Base-by-base conservation (phyloP, 176 grass and related monocot species). In the Elaeis guineensis region DNA sequence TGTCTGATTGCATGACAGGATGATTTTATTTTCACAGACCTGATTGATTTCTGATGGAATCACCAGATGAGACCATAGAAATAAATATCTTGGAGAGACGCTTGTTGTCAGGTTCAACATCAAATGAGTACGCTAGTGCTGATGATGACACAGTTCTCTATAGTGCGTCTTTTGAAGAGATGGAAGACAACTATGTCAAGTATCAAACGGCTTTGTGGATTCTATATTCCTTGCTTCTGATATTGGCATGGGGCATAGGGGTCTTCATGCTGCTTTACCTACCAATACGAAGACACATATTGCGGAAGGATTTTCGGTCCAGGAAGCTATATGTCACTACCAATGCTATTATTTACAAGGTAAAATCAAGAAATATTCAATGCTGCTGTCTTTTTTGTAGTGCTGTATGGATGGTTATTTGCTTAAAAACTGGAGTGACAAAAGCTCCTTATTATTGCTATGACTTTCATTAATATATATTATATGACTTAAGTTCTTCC, bases 161-260 rank as follows among this genome's bases (percentile, higher is more conserved):
- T 67, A 54, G 50, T 48, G 83, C 74, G 44, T 84, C 89, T 12
- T 93, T 93, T 55, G 54, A 32, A 28, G 89, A 32, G 59, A 81
- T 67, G 62, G 80, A 93, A 59, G 80, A 78, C 16, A 77, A 48
- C 23, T 83, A 83, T 57, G 50, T 92, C 5, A 72, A 75, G 66
- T 92, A 86, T 64, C 73, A 92, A 44, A 81, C 78, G 50, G 65
- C 80, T 32, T 49, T 20, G 50, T 92, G 79, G 83, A 74, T 83
- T 50, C 65, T 92, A 26, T 72, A 80, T 55, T 86, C 88, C 6
- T 12, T 80, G 21, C 24, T 86, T 21, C 73, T 83, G 58, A 69
- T 92, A 16, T 65, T 86, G 39, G 77, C 80, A 26, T 86, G 76
- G 83, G 89, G 89, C 54, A 79, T 92, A 63, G 89, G 89, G 17